phyloP scores from a whole-genome alignment of 2,329 filamentous ascomycete species.

The Lasiodiplodia theobromae region DNA sequence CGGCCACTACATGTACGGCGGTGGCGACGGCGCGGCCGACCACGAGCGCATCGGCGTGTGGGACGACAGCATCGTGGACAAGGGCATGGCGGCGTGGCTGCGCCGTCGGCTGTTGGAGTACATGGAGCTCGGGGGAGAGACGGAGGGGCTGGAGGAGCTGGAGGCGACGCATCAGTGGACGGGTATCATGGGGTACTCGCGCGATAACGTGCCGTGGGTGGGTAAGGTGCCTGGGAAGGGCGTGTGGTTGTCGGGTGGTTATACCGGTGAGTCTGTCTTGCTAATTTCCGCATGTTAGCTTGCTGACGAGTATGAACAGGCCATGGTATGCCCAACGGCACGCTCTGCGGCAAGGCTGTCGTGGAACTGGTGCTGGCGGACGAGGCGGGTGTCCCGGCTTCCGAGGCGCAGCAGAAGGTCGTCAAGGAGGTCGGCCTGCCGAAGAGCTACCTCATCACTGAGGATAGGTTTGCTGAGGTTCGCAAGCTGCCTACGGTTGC shows the following conservation, averaged over 20 bases:
- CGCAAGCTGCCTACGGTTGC: conserved; percentile 43
- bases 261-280: conserved; percentile 58
- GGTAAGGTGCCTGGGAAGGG: conserved; percentile 69
- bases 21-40: conserved; percentile 64
- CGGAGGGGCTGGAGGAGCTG: conserved; percentile 51
- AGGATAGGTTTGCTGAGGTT: conserved; percentile 44
- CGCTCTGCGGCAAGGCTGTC: conserved; percentile 69
- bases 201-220: conserved; percentile 74
- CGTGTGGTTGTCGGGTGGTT: conserved; percentile 70
- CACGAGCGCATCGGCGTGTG: conserved; percentile 62
- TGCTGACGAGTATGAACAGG: conserved; percentile 32
- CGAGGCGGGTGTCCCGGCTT: conserved; percentile 43
- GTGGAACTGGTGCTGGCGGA: conserved; percentile 65
- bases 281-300: not conserved
- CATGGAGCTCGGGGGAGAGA: conserved; percentile 45
- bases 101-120: conserved; percentile 51
- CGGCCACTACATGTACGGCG: conserved; percentile 71
- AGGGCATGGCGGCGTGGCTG: conserved; percentile 63
- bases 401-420: conserved; percentile 40
- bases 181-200: conserved; percentile 79
- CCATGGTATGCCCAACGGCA: conserved; percentile 79
- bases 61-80: conserved; percentile 66
- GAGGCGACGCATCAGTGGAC: conserved; percentile 67
- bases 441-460: conserved; percentile 46
- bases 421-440: conserved; percentile 46